These are phyloP conservation scores for Colletotrichum sidae DNA, from an alignment of 2,329 filamentous ascomycete genomes.

Conservation along the genomic window DNA sequence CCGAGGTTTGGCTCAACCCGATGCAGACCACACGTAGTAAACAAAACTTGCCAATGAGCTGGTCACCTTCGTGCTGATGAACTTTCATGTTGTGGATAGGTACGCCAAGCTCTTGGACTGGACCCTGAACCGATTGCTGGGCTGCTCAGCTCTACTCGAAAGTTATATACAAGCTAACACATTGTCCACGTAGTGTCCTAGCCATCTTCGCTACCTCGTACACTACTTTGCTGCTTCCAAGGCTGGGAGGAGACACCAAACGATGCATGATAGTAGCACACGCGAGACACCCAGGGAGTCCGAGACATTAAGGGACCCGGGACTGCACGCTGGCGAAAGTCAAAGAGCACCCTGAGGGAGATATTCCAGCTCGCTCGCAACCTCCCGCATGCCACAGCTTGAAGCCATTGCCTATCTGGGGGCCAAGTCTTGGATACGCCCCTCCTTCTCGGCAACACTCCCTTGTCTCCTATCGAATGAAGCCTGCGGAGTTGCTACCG, in stretches of 20 bases:
- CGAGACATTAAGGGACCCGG: conserved; percentile 21
- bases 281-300: conserved; percentile 31
- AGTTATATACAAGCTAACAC: neutral
- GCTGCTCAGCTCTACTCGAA: neutral
- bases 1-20: conserved; percentile 13
- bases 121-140: neutral
- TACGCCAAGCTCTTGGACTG: neutral
- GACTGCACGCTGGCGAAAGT: neutral
- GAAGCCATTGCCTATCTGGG: neutral
- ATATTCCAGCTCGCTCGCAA: conserved; percentile 14
- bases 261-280: conserved; percentile 26
- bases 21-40: conserved; percentile 2
- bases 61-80: conserved; percentile 2
- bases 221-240: conserved; percentile 5
- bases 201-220: neutral
- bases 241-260: conserved; percentile 5
- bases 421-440: conserved; percentile 1
- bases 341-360: neutral
- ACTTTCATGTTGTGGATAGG: neutral
- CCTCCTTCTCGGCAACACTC: neutral
- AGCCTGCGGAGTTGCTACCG: neutral
- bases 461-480: conserved; percentile 7
- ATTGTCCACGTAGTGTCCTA: too few species aligned
- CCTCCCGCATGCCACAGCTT: conserved; percentile 15
- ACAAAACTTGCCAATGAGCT: conserved; percentile 8